Conservation (phyloP, 192 early-diverging fungal genomes). For the Oehlia diaphana region DNA sequence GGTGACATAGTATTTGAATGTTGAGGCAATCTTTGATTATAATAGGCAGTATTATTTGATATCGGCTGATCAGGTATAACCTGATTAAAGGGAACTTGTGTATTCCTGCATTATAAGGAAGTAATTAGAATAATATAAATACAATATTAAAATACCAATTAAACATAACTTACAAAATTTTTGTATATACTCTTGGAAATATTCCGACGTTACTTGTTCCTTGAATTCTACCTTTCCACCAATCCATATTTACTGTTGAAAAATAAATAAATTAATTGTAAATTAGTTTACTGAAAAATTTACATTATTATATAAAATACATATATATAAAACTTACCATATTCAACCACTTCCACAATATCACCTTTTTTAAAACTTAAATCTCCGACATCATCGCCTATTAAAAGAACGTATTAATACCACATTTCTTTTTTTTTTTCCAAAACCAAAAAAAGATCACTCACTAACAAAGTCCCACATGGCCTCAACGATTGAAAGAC, state of each 20-base stretch:
- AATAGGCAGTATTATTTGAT: not conserved
- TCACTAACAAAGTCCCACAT: not conserved
- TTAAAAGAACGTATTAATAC: not conserved
- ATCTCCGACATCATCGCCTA: not conserved
- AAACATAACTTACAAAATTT: not conserved
- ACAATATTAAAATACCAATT: not conserved
- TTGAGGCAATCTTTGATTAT: not conserved
- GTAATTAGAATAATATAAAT: not conserved
- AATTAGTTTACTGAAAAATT: too few relatives aligned
- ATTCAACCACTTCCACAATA: not conserved
- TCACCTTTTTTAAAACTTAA: constrained; percentile 4
- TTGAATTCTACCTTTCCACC: constrained; percentile 7
- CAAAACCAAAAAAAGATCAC: not conserved
- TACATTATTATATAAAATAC: too few relatives aligned
- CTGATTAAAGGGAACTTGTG: not conserved
- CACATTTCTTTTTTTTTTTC: too few relatives aligned
- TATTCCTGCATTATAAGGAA: not conserved
- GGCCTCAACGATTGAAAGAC: not conserved
- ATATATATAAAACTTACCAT: not conserved
- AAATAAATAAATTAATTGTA: not conserved
- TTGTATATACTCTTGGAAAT: constrained; percentile 15
- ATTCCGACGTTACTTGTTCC: not conserved
- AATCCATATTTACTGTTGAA: not conserved
- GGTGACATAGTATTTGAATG: not conserved
- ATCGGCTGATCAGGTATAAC: not conserved